Conservation (phyloP, 257 asterid genomes). For the Lantana camara region DNA sequence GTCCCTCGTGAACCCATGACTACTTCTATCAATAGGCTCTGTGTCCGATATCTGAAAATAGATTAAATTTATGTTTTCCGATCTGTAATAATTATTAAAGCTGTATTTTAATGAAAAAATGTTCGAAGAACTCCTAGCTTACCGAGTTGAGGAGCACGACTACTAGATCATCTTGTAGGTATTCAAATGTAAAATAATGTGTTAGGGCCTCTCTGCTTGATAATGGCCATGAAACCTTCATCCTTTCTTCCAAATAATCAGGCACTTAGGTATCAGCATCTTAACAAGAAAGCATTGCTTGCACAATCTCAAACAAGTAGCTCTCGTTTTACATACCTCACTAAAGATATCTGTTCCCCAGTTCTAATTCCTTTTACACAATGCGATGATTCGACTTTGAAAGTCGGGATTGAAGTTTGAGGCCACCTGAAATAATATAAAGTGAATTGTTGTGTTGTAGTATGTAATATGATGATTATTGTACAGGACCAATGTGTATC, state of each 20-base stretch:
- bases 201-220: conserved; percentile 60
- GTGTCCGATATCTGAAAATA: conserved; percentile 55
- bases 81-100: not conserved
- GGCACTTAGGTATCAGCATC: conserved; percentile 31
- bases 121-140: conserved; percentile 14
- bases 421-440: conserved; percentile 64
- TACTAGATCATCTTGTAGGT: conserved; percentile 56
- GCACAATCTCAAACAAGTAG: conserved; percentile 1
- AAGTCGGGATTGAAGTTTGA: conserved; percentile 55
- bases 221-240: conserved; percentile 71
- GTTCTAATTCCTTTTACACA: conserved; percentile 55
- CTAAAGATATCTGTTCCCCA: conserved; percentile 71
- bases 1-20: conserved; percentile 53
- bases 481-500: not conserved
- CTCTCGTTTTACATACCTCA: conserved; percentile 45
- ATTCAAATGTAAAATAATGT: conserved; percentile 56
- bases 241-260: conserved; percentile 66
- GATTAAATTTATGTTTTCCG: not conserved
- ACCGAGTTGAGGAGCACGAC: conserved; percentile 67
- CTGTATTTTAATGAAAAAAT: not conserved
- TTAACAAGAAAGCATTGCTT: not conserved
- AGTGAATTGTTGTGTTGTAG: too few species aligned
- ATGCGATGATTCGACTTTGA: conserved; percentile 46
- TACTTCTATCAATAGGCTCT: conserved; percentile 43
- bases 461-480: too few species aligned